Conservation (phyloP, 2,329 filamentous ascomycete species). For the Penicillium sp. region DNA sequence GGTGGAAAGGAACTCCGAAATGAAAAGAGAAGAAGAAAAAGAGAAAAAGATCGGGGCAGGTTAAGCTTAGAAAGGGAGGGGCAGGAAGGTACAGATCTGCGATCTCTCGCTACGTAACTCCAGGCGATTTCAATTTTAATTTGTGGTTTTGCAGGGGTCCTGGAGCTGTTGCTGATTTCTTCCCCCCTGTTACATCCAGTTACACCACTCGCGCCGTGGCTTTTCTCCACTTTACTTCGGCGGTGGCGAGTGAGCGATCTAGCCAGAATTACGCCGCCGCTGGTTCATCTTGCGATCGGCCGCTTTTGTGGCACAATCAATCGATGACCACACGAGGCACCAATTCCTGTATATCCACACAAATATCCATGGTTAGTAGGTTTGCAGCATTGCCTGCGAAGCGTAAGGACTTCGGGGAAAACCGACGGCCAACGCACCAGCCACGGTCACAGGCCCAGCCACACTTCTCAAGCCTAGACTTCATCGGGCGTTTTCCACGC, state of each 20-base stretch:
- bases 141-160: background rate
- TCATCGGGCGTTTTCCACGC: background rate
- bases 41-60: constrained; percentile 7
- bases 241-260: constrained; percentile 12
- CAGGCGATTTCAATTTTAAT: background rate
- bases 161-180: background rate
- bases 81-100: constrained; percentile 12
- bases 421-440: background rate
- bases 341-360: background rate
- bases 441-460: constrained; percentile 3
- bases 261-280: constrained; percentile 12
- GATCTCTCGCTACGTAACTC: constrained; percentile 21
- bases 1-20: background rate
- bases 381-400: background rate
- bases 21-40: background rate
- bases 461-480: background rate
- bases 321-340: constrained; percentile 18
- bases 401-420: background rate
- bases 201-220: too few relatives aligned
- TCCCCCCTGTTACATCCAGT: background rate
- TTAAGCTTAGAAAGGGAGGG: constrained; percentile 20
- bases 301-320: background rate
- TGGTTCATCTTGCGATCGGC: constrained; percentile 7
- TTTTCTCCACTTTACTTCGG: constrained; percentile 5
- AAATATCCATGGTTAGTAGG: background rate